These are phyloP conservation scores for Wallacemonas collosoma DNA, from an alignment of 208 protist genomes.

Conservation along the genomic window DNA sequence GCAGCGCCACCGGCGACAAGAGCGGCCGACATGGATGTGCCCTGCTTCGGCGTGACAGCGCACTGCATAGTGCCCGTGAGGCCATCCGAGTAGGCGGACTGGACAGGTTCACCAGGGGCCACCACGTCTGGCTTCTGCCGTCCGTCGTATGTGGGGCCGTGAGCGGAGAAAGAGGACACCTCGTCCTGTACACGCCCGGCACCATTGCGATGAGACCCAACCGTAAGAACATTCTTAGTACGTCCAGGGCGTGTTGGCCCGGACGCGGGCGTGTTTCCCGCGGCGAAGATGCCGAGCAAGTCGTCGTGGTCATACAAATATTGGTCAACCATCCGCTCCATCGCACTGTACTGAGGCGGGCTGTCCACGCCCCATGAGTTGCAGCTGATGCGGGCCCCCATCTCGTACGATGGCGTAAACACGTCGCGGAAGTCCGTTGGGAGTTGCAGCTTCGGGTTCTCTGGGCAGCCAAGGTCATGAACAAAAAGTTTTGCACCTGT, in stretches of 20 bases:
- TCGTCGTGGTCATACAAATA: conserved; percentile 62
- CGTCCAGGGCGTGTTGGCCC: conserved; percentile 54
- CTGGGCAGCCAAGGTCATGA: conserved; percentile 43
- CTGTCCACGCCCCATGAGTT: conserved; percentile 89
- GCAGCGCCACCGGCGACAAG: conserved; percentile 67
- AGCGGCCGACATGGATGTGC: conserved; percentile 94
- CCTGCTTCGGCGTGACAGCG: conserved; percentile 32
- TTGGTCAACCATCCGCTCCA: conserved; percentile 72
- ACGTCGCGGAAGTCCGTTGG: conserved; percentile 57
- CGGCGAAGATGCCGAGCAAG: conserved; percentile 73
- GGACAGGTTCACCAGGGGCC: conserved; percentile 49
- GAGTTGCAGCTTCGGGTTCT: conserved; percentile 31
- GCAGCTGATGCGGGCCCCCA: conserved; percentile 75
- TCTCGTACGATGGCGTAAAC: conserved; percentile 56
- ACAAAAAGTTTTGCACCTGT: conserved; percentile 84
- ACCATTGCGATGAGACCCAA: conserved; percentile 72
- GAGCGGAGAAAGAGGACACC: conserved; percentile 56
- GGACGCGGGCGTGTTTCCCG: conserved; percentile 55
- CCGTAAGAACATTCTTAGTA: conserved; percentile 88
- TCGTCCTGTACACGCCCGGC: conserved; percentile 20
- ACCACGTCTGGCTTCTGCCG: conserved; percentile 88
- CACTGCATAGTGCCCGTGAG: conserved; percentile 32
- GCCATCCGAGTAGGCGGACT: conserved; percentile 38
- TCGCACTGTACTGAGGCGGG: conserved; percentile 40
- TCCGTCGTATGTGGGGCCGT: conserved; percentile 79